A percentile compares a stretch with the other conserved stretches of the same genome.
These are phyloP conservation scores for Trichoderma sp. DNA, from an alignment of 2,329 filamentous ascomycete species.

Conservation along the genomic window DNA sequence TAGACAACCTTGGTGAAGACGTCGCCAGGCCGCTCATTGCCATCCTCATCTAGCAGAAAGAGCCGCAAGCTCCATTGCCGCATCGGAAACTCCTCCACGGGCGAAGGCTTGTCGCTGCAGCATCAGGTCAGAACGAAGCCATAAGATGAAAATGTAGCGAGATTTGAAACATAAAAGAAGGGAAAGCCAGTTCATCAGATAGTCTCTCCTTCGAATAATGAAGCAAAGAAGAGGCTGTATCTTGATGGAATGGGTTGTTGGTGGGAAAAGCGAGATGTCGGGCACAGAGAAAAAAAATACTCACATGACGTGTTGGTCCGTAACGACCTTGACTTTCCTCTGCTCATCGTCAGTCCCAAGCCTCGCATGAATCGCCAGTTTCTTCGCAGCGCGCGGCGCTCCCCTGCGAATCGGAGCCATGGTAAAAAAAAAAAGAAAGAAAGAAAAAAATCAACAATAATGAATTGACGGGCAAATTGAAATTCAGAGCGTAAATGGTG, in stretches of 20 bases:
- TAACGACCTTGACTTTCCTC: slow-evolving; percentile 89
- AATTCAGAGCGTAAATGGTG: not conserved
- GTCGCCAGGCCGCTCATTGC: slow-evolving; percentile 77
- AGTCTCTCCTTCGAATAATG: not conserved
- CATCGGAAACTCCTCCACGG: slow-evolving; percentile 87
- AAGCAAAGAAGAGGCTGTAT: not conserved
- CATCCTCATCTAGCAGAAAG: slow-evolving; percentile 80
- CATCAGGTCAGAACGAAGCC: slow-evolving; percentile 27
- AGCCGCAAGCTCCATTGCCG: slow-evolving; percentile 89
- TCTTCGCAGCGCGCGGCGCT: slow-evolving; percentile 27
- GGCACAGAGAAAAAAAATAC: slow-evolving; percentile 35
- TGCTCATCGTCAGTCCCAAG: slow-evolving; percentile 52
- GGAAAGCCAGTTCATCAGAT: not conserved
- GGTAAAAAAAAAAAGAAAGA: not conserved
- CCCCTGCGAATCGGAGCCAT: slow-evolving; percentile 25
- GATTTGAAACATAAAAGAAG: not conserved
- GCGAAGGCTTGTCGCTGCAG: slow-evolving; percentile 73
- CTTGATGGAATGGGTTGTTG: not conserved
- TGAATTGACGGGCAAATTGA: not conserved
- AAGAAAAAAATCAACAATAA: not conserved
- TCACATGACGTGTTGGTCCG: slow-evolving; percentile 86
- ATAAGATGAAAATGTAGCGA: not conserved
- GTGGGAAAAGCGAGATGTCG: not conserved
- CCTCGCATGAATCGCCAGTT: slow-evolving; percentile 17
- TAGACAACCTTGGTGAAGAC: slow-evolving; percentile 93